Base-by-base conservation (phyloP, 257 asterid genomes). In the Osmanthus fragrans region DNA sequence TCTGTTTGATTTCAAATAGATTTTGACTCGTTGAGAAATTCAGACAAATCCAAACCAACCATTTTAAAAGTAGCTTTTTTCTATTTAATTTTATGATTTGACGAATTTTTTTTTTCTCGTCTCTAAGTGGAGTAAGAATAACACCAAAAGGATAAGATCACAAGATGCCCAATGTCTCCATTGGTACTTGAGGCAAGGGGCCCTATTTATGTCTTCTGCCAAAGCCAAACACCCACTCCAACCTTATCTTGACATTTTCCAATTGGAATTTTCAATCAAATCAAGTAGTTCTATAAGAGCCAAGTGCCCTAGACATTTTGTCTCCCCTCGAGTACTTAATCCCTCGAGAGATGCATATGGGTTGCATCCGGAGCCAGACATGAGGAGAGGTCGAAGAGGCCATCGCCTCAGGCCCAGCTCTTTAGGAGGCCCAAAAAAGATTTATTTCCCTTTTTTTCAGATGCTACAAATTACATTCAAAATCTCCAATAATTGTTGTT, bases 151-250 rank as follows among this genome's bases (percentile, higher is more conserved):
- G 66, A 56, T 19, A 56, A 56, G 64, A 54, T 54, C 5, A 47
- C 56, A 54, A 19, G 64, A 54, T 7, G 12, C 27, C 30, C 66
- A 58, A 58, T n/a, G 11, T 5, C 27, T 58, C 11, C 66, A 58
- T 58, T 7, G 7, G 66, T 58, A 19, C 29, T 58, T 7, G 11
- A 58, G 27, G 9, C 1, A 16, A 58, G 66, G 66, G 80, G 32
- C 73, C 72, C 27, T 21, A 8, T 12, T n/a, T 51, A 15, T 51
- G 60, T n/a, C 36, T 23, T 6, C 40, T 27, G 75, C 30, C 8
- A 45, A 58, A 56, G 34, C 69, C 56, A 72, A 36, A 56, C 79
- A 60, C 58, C 51, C 67, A 74, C 72, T 19, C 80, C 56, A 30
- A 15, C 12, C 19, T 67, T 58, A 23, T 29, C 16, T 70, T 76